Base-by-base conservation (phyloP, 2,329 filamentous ascomycete species). In the Trichophyton mentagrophytes region DNA sequence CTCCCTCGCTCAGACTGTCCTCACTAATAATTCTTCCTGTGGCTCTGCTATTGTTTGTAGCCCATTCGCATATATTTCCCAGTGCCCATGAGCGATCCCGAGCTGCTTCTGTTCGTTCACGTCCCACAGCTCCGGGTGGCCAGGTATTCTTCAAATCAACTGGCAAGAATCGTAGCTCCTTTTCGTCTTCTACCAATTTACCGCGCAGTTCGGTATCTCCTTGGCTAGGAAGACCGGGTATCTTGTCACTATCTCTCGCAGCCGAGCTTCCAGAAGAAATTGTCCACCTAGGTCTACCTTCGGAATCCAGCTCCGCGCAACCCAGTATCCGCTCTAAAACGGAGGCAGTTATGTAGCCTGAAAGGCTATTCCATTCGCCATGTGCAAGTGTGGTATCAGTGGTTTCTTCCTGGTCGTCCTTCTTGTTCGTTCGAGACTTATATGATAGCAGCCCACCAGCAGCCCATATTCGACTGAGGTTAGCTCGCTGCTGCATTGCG, bases 31-130 rank as follows among this genome's bases (percentile, higher is more conserved):
- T 40, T 36, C 38, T 59, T 20, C 36, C 33, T 7, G 20, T 22
- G 17, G 49, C 46, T 20, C 55, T 46, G n/a, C 44, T 49, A 44
- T 74, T 71, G 6, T 62, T 53, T 62, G 66, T 20, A 58, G 61
- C 61, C 46, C 72, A 70, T 2, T 76, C 68, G 40, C 82, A 74
- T 11, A 86, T 66, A 44, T 83, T 76, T 0, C 76, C 76, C 27
- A 86, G 70, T 20, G 81, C 81, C 84, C 84, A 86, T 1, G 80
- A 82, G 30, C 81, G 77, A 68, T 86, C 84, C 66, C 81, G 77
- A 4, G 83, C 84, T 36, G 80, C 82, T 64, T 85, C 80, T 9
- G 83, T 85, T 33, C 84, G 75, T 67, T 85, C 82, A 5, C 82
- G 74, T 0, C 84, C 84, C 7, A 84, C 80, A 8, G 83, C 83